These are phyloP conservation scores for Aeminium ludgeri DNA, from an alignment of 495 filamentous ascomycete genomes.

Conservation along the genomic window DNA sequence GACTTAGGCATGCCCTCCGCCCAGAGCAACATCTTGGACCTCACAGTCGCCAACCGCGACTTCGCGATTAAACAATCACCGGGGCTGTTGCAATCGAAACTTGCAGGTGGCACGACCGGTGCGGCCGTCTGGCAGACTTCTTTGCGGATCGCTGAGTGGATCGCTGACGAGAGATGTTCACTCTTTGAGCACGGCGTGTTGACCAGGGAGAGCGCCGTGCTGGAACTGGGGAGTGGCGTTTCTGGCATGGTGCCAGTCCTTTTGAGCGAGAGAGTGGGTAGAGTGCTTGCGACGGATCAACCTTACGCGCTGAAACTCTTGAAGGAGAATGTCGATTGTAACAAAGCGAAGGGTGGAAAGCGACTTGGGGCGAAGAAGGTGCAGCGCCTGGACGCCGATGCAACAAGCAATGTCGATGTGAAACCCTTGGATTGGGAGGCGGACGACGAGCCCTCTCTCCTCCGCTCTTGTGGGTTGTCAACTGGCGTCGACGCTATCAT, in stretches of 20 bases:
- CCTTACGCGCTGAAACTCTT: slow-evolving; percentile 62
- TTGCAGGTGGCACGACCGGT: slow-evolving; percentile 75
- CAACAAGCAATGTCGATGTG: slow-evolving; percentile 29
- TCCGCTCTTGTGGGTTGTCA: slow-evolving; percentile 1
- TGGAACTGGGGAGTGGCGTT: slow-evolving; percentile 82
- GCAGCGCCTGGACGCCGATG: neutral
- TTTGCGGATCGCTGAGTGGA: slow-evolving; percentile 69
- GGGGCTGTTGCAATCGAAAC: slow-evolving; percentile 55
- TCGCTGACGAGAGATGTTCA: slow-evolving; percentile 43
- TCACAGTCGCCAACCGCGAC: slow-evolving; percentile 52
- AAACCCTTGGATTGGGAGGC: slow-evolving; percentile 54
- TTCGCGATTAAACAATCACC: slow-evolving; percentile 77
- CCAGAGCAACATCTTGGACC: slow-evolving; percentile 42
- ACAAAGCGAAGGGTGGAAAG: slow-evolving; percentile 20
- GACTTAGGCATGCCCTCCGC: slow-evolving; percentile 76
- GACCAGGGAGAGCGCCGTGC: slow-evolving; percentile 35
- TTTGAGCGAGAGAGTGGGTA: slow-evolving; percentile 42
- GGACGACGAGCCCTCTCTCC: slow-evolving; percentile 3
- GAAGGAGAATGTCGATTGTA: slow-evolving; percentile 56
- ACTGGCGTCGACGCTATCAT: slow-evolving; percentile 29
- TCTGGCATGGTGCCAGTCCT: slow-evolving; percentile 53
- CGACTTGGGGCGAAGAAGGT: neutral
- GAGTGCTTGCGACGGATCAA: slow-evolving; percentile 77
- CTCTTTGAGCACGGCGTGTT: slow-evolving; percentile 46
- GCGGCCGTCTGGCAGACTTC: slow-evolving; percentile 85